Evolutionary conservation across 768 basidiomycete genomes (phyloP).

Genomic region (Phallus indusiatus): DNA sequence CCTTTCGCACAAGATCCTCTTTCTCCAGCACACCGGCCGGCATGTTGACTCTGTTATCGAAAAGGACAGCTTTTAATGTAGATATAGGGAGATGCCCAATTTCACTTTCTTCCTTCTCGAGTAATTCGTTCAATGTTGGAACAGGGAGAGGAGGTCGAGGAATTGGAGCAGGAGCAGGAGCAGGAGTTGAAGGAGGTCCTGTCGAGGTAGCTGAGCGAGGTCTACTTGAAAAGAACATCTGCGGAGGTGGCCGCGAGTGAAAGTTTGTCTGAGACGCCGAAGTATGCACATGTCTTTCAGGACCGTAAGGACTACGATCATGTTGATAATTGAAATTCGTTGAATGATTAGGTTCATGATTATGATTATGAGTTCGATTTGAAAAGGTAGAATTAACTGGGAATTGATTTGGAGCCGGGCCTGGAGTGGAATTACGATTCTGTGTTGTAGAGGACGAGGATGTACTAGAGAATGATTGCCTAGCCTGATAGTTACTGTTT

Average conservation of each 20-base stretch:
- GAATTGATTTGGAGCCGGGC: slow-evolving; percentile 10
- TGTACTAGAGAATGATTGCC: slow-evolving; percentile 7
- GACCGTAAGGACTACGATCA: slow-evolving; percentile 5
- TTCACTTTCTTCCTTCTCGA: slow-evolving; percentile 47
- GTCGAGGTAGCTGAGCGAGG: slow-evolving; percentile 27
- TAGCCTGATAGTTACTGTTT: slow-evolving; percentile 17
- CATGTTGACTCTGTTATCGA: slow-evolving; percentile 63
- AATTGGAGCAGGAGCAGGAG: slow-evolving; percentile 20
- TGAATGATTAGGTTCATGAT: slow-evolving; percentile 13
- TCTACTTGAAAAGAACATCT: slow-evolving; percentile 5
- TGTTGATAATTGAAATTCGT: slow-evolving; percentile 12
- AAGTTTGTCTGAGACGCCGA: slow-evolving; percentile 26
- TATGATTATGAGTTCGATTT: slow-evolving; percentile 6
- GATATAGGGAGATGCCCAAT: slow-evolving; percentile 58
- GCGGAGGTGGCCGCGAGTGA: slow-evolving; percentile 24
- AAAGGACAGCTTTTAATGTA: slow-evolving; percentile 69
- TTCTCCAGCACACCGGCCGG: slow-evolving; percentile 70
- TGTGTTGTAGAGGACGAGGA: slow-evolving; percentile 12
- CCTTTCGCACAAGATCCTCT: slow-evolving; percentile 68
- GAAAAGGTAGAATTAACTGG: slow-evolving; percentile 11
- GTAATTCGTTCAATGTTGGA: slow-evolving; percentile 60
- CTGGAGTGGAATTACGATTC: neutral
- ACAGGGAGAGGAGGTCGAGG: slow-evolving; percentile 30
- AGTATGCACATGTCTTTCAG: slow-evolving; percentile 23
- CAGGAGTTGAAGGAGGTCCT: slow-evolving; percentile 27